These are phyloP conservation scores for Phytophthora sp. DNA, from an alignment of 352 stramenopile species.

Conservation along the genomic window DNA sequence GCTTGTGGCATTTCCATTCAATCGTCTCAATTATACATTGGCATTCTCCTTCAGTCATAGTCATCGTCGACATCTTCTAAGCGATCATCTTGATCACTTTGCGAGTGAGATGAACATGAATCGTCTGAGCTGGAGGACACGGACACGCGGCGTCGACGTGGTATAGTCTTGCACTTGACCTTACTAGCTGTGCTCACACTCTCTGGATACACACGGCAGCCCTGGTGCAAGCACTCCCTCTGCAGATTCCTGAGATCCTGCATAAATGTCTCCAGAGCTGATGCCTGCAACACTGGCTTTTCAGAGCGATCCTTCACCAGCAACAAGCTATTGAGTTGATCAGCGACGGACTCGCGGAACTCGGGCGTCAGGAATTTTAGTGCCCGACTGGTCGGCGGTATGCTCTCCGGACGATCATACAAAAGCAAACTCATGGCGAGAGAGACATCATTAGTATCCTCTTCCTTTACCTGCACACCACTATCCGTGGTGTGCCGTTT, in stretches of 20 bases:
- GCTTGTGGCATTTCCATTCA: no score
- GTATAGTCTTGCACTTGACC: slow-evolving; percentile 20
- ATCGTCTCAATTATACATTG: no score
- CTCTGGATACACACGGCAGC: slow-evolving; percentile 48
- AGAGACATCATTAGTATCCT: slow-evolving; percentile 18
- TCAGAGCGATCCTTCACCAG: slow-evolving; percentile 11
- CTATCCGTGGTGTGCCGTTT: slow-evolving; percentile 14
- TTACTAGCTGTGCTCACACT: slow-evolving; percentile 16
- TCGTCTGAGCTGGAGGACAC: slow-evolving; percentile 44
- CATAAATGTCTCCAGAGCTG: slow-evolving; percentile 51
- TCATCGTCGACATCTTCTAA: slow-evolving; percentile 44
- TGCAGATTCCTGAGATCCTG: slow-evolving; percentile 34
- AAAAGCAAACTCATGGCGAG: slow-evolving; percentile 47
- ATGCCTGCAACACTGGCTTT: slow-evolving; percentile 4
- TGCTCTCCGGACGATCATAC: slow-evolving; percentile 31
- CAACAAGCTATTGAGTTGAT: slow-evolving; percentile 45
- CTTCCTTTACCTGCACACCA: background rate
- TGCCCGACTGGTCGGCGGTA: slow-evolving; percentile 33
- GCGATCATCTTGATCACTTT: slow-evolving; percentile 34
- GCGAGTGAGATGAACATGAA: slow-evolving; percentile 36
- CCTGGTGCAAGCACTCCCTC: slow-evolving; percentile 39
- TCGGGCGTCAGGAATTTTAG: slow-evolving; percentile 36
- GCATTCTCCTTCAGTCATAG: slow-evolving; percentile 28
- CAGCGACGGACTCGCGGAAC: slow-evolving; percentile 54
- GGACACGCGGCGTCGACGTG: slow-evolving; percentile 14